Evolutionary conservation across 2,329 filamentous ascomycete genomes (phyloP), one percentile per base, ranked within the genome.

Genomic region (Colletotrichum filicis): DNA sequence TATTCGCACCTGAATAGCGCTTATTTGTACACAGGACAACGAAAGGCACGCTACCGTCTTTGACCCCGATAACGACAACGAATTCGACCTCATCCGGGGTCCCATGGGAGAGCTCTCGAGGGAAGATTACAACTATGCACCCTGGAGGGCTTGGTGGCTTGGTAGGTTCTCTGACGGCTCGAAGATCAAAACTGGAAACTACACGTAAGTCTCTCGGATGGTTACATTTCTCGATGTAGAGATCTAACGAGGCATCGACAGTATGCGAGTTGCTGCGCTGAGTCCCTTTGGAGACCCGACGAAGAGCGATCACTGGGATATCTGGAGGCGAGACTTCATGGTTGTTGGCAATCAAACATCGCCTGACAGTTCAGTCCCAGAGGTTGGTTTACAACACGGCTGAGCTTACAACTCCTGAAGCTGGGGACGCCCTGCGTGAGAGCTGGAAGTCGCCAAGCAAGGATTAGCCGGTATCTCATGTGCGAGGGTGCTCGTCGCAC

Each of bases 221-320:
- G 7, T 1, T n/a, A 28, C 5, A 5, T 4, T 26, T 4, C 5
- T 5, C 42, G 8, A 2, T 57, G 3, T 4, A 2, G 3, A 1
- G 11, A 55, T 0, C 35, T 58, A 6, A 59, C 24, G 60, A 46
- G 12, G 42, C 1, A 1, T 7, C 6, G 1, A 8, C 8, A 75
- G 74, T 0, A 72, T 75, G 60, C 72, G 72, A 7, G 49, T 75
- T 9, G 74, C 72, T 30, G 72, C 74, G 3, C 37, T 75, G 7
- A 24, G 37, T 12, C 74, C 74, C 7, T 75, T 74, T 14, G 74
- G 74, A 7, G 37, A 71, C 7, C 60, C 71, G 8, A 12, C 49
- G 4, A 46, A 55, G 2, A 66, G 59, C n/a, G 63, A 56, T 3
- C 56, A 75, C 12, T 75, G 74, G 74, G 68, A 74, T 16, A 46